Base-by-base conservation (phyloP, 1,284 basidiomycete genomes). In the Ceratobasidium sp. region DNA sequence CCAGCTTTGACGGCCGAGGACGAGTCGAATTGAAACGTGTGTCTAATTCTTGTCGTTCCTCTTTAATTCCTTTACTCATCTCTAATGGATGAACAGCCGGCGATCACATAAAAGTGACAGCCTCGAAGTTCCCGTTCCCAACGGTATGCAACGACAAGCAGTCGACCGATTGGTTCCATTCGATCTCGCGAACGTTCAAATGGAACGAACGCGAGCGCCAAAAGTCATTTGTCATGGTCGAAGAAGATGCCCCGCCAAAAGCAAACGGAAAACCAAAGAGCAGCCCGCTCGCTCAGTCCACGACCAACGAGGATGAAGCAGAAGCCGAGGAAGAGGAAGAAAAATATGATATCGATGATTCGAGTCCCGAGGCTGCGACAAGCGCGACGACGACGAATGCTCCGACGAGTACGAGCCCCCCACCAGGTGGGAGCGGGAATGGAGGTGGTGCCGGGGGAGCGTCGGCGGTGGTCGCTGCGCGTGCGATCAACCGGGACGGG, bases 161-260 rank as follows among this genome's bases (percentile, higher is more conserved):
- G 80, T 96, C 93, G 6, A 95, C 92, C 2, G 97, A 99, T 79
- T 99, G 97, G 97, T 99, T 99, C 88, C 90, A 94, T 75, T 88
- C 96, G 10, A 99, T 98, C 75, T 93, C 92, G 36, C 87, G 96
- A n/a, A 98, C 96, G 8, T 85, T 98, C 70, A 95, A 96, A 79
- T 98, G 96, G 94, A 98, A 98, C 82, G 96, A 99, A 80, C 90
- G 97, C 23, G 95, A 98, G 81, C 88, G 95, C 53, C 96, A 98
- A 79, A 98, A 97, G 80, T 96, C 94, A 3, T 98, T 98, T 77
- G 96, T 98, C 48, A 93, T 98, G n/a, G 93, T 98, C 32, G 96
- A 97, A 79, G 94, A 97, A 79, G 89, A 88, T 30, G 88, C 86
- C 84, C 75, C 61, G 72, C 60, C 30, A 73, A 72, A 32, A 52